phyloP scores from a whole-genome alignment of 495 filamentous ascomycete species.

The Staphylotrichum tortipilum region DNA sequence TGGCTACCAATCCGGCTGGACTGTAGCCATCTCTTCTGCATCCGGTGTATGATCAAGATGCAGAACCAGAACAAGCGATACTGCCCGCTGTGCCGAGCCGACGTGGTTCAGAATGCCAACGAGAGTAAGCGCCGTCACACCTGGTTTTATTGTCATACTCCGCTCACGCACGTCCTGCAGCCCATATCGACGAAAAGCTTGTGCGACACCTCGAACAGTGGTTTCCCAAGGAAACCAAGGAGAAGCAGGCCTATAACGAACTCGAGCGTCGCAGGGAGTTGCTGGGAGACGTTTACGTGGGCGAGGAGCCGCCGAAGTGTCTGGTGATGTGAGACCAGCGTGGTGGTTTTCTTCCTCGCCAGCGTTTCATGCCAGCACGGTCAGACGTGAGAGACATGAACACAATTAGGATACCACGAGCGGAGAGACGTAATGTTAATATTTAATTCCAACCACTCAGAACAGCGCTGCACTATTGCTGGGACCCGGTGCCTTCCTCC shows the following conservation, averaged over 20 bases:
- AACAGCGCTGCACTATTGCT: neutral
- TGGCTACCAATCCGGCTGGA: slow-evolving; percentile 58
- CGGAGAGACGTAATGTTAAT: neutral
- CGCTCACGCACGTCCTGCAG: slow-evolving; percentile 17
- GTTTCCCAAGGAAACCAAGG: slow-evolving; percentile 62
- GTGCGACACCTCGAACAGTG: slow-evolving; percentile 33
- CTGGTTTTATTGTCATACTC: neutral
- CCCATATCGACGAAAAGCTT: slow-evolving; percentile 54
- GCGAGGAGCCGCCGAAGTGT: slow-evolving; percentile 39
- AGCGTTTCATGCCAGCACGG: too few relatives aligned
- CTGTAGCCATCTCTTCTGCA: slow-evolving; percentile 63
- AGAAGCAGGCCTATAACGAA: slow-evolving; percentile 53
- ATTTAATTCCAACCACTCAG: neutral
- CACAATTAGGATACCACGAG: slow-evolving; percentile 1
- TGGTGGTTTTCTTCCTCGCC: too few relatives aligned
- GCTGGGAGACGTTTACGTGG: slow-evolving; percentile 39
- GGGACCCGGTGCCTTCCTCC: slow-evolving; percentile 13
- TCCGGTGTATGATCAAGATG: slow-evolving; percentile 62
- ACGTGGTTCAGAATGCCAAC: slow-evolving; percentile 52
- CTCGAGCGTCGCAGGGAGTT: slow-evolving; percentile 44
- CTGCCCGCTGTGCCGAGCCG: slow-evolving; percentile 61
- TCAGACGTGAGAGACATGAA: neutral
- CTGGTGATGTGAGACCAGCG: slow-evolving; percentile 21
- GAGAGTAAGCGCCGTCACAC: slow-evolving; percentile 29
- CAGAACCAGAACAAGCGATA: slow-evolving; percentile 48